phyloP scores from a whole-genome alignment of 495 filamentous ascomycete genomes.

The Talaromyces stipitatus region DNA sequence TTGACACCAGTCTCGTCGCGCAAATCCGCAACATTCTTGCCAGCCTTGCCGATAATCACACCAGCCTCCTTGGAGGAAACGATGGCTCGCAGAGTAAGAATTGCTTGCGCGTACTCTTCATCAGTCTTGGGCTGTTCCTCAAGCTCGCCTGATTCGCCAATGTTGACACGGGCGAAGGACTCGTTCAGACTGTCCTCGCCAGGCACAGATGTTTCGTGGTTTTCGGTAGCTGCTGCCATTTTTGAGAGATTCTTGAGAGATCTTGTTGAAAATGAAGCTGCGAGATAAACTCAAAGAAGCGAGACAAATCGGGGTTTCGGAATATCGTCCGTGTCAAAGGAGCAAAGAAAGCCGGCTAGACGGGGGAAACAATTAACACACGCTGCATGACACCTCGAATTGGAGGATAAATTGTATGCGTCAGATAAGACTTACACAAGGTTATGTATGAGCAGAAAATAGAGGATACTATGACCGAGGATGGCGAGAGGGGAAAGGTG shows the following conservation, averaged over 20 bases:
- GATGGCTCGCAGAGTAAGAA: slow-evolving; percentile 90
- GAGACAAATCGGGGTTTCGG: not conserved
- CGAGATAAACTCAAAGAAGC: not conserved
- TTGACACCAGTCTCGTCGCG: slow-evolving; percentile 96
- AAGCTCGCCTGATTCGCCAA: slow-evolving; percentile 53
- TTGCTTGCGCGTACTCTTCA: slow-evolving; percentile 87
- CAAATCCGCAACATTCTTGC: slow-evolving; percentile 95
- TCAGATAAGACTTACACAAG: not conserved
- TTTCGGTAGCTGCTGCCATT: slow-evolving; percentile 40
- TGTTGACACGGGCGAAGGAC: slow-evolving; percentile 36
- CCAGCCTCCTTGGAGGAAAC: slow-evolving; percentile 98
- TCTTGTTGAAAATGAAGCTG: not conserved
- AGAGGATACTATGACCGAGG: not conserved
- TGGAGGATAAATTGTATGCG: not conserved
- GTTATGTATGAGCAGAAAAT: not conserved
- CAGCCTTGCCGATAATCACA: slow-evolving; percentile 96
- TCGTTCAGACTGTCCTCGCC: slow-evolving; percentile 42
- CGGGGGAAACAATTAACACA: not conserved
- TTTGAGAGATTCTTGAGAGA: slow-evolving; percentile 9
- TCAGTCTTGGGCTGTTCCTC: slow-evolving; percentile 77
- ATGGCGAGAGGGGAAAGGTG: slow-evolving; percentile 3
- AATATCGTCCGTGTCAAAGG: not conserved
- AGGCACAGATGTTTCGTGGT: slow-evolving; percentile 32
- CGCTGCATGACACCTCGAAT: not conserved
- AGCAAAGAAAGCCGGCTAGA: not conserved